Evolutionary conservation across 106 monocot genomes (phyloP), one percentile per base, ranked within the genome.

Genomic region (Allium fistulosum): DNA sequence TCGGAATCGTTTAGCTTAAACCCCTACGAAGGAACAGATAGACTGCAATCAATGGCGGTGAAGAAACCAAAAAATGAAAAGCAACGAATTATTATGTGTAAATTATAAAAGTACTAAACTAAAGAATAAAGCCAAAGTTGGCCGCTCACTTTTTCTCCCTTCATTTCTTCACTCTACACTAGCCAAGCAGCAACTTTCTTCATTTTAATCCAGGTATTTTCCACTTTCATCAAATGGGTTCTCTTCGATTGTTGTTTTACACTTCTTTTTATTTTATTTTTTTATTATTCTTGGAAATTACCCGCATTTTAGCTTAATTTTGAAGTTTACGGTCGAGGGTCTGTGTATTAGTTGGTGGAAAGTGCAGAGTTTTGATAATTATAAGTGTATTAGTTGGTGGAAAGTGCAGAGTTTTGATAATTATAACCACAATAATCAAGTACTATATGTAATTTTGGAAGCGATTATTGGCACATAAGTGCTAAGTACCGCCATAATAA

Each of bases 191-290:
- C 11, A 49, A 9, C 14, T 8, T 13, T 53, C 37, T 52, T 8
- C 50, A 52, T 52, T 67, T 46, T 52, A 67, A 67, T 67, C 67
- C 12, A 67, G 67, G 67, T 67, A 67, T 17, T 17, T 17, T 49
- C 17, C 4, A 49, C 46, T 49, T 17, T 17, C 49, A 17, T 17
- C 46, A 49, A 26, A 51, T 67, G 67, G 52, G 67, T 52, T 26
- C 52, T 26, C 52, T 11, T 65, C 9, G 11, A 26, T 52, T 7
- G 11, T 66, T 14, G 4, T 6, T 26, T 67, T 49, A 48, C 14
- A 51, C 64, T 67, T 6, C 18, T 17, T 22, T 17, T 65, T 65
- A 17, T 49, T 17, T 9, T 50, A 3, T 65, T 49, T 50, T 63
- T 47, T 47, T n/a, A 10, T 1, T 45, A 28, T 45, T 26, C 11